Conservation (phyloP, 257 asterid genomes). For the Solanum peruvianum region DNA sequence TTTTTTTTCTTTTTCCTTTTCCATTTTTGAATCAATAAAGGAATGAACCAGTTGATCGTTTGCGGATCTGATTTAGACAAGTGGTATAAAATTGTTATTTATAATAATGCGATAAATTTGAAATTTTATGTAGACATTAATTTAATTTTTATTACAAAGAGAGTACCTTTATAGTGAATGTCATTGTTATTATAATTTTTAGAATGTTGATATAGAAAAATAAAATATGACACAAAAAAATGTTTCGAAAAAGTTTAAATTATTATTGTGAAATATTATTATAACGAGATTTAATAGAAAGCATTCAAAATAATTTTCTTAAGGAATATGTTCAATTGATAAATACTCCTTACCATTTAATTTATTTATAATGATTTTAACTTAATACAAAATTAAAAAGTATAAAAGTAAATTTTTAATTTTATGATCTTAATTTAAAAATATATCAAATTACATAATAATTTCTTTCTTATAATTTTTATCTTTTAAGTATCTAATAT, state of each 20-base stretch:
- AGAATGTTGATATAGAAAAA: no score
- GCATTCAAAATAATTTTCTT: not conserved
- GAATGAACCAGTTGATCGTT: not conserved
- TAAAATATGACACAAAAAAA: no score
- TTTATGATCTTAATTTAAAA: no score
- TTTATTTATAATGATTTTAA: not conserved
- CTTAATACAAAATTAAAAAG: not conserved
- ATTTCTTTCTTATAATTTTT: not conserved
- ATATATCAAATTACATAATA: no score
- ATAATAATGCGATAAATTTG: not conserved
- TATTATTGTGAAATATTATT: no score
- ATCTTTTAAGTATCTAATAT: no score
- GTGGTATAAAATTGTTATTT: no score
- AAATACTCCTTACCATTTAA: not conserved
- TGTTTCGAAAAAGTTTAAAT: no score
- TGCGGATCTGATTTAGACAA: not conserved
- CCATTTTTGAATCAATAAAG: not conserved
- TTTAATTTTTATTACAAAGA: not conserved
- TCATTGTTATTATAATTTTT: not conserved
- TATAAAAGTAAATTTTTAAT: no score
- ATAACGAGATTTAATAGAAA: no score
- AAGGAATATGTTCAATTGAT: not conserved
- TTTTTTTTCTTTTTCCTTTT: not conserved
- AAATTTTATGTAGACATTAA: not conserved
- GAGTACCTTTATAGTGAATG: not conserved